A percentile compares a stretch with the other conserved stretches of the same genome.
These are phyloP conservation scores for Microcera coccophila DNA, from an alignment of 2,329 filamentous ascomycete species.

Conservation along the genomic window DNA sequence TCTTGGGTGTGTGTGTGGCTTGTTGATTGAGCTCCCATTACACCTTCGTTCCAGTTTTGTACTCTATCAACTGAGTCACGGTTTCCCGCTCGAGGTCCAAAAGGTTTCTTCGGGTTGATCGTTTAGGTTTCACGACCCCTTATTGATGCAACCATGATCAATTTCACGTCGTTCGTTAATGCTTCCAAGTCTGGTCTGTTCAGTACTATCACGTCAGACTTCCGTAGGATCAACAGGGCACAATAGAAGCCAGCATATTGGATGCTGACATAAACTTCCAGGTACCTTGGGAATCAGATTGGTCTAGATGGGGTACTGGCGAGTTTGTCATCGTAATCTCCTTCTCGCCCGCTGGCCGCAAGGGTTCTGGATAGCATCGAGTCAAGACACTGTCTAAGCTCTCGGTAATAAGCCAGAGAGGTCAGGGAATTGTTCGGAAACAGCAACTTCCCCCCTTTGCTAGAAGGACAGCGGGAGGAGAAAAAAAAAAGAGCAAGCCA, in stretches of 20 bases:
- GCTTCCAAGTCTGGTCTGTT: no score
- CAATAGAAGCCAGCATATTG: no score
- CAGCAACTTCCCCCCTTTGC: neutral
- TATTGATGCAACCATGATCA: no score
- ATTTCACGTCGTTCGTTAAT: neutral
- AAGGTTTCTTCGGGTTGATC: no score
- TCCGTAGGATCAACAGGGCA: neutral
- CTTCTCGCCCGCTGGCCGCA: neutral
- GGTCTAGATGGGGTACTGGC: neutral
- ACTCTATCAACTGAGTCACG: neutral
- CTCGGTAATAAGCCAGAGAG: neutral
- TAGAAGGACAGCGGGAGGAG: neutral
- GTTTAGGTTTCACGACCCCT: no score
- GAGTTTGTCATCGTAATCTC: neutral
- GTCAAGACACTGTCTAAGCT: neutral
- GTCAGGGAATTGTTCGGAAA: neutral
- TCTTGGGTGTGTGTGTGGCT: neutral
- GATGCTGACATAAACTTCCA: neutral
- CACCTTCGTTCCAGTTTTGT: no score
- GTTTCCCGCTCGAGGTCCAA: no score
- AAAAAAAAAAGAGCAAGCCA: neutral
- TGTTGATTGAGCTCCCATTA: neutral
- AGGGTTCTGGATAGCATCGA: neutral
- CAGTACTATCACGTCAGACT: neutral
- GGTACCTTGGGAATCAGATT: neutral